Conservation (phyloP, 108 stramenopile species). For the Seminavis robusta region DNA sequence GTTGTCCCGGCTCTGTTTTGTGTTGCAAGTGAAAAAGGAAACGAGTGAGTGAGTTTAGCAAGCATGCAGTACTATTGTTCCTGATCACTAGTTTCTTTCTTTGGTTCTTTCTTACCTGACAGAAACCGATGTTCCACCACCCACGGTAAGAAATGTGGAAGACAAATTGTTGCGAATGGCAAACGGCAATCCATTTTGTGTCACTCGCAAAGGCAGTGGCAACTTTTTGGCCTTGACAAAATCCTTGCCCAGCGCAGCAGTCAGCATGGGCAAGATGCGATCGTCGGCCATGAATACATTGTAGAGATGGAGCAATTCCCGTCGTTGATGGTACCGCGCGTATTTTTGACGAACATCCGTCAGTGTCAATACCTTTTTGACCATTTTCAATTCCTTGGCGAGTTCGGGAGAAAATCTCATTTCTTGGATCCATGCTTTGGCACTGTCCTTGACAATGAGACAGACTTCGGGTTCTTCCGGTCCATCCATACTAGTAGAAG, state of each 20-base stretch:
- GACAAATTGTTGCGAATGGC: constrained; percentile 52
- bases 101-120: constrained; percentile 32
- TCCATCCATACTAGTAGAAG: constrained; percentile 2
- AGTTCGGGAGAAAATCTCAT: constrained; percentile 68
- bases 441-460: constrained; percentile 91
- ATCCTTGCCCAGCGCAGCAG: constrained; percentile 82
- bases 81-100: neutral
- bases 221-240: constrained; percentile 90
- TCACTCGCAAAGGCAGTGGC: constrained; percentile 78
- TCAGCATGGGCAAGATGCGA: constrained; percentile 93
- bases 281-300: constrained; percentile 94
- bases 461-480: constrained; percentile 75
- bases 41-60: constrained; percentile 1
- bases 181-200: constrained; percentile 67
- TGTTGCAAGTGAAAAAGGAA: neutral
- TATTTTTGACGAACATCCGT: constrained; percentile 84
- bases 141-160: constrained; percentile 73
- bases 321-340: constrained; percentile 66
- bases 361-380: constrained; percentile 83
- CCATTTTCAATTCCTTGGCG: constrained; percentile 65
- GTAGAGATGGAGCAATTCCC: constrained; percentile 65
- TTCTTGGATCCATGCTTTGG: constrained; percentile 81
- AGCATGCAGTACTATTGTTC: neutral
- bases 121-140: constrained; percentile 80
- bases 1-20: constrained; percentile 65